Evolutionary conservation across 139 green algal genomes (phyloP).

Genomic region (Picochlorum costavermella): DNA sequence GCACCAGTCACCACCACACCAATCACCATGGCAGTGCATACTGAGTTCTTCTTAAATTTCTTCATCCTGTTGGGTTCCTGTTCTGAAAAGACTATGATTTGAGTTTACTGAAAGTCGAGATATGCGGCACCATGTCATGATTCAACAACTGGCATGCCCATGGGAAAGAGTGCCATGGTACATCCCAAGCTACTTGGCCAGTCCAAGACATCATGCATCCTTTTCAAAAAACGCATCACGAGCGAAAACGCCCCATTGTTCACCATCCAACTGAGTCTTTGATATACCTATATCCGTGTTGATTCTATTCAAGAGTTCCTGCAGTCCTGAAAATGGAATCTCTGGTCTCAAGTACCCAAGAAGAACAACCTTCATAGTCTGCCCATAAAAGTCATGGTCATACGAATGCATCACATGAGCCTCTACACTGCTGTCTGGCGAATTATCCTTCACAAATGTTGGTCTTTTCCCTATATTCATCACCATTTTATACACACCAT

Average conservation of each 20-base stretch:
- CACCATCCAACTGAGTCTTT: constrained; percentile 28
- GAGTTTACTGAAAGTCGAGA: background rate
- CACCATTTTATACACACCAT: constrained; percentile 72
- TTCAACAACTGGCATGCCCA: background rate
- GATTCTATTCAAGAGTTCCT: constrained; percentile 63
- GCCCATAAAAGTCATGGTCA: constrained; percentile 49
- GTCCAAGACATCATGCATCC: constrained; percentile 3
- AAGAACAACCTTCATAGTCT: constrained; percentile 41
- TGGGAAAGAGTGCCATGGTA: no score
- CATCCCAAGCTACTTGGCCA: background rate
- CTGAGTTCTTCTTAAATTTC: background rate
- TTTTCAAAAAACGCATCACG: background rate
- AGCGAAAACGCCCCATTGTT: background rate
- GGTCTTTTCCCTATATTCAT: constrained; percentile 86
- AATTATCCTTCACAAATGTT: constrained; percentile 50
- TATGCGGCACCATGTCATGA: background rate
- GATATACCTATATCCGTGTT: constrained; percentile 58
- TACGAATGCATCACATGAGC: constrained; percentile 81
- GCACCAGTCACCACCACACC: background rate
- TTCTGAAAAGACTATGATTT: constrained; percentile 7
- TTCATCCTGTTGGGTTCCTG: background rate
- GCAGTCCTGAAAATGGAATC: constrained; percentile 64
- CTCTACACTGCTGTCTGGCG: constrained; percentile 45
- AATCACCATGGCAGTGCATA: background rate
- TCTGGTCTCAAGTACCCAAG: constrained; percentile 77